These are phyloP conservation scores for Musa acuminata DNA, from an alignment of 176 grass and related monocot species.

Conservation along the genomic window DNA sequence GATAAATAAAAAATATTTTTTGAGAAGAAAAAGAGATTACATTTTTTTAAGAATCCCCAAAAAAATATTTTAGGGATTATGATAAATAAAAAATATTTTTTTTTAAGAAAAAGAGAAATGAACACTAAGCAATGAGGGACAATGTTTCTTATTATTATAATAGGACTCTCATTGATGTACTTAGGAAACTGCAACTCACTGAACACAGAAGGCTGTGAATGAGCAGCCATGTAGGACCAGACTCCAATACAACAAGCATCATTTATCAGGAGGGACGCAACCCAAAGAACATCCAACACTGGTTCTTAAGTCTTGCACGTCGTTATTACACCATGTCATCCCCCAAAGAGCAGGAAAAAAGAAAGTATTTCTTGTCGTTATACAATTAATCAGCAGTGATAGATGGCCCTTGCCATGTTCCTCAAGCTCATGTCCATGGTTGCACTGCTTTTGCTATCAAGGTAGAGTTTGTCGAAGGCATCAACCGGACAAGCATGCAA, in stretches of 20 bases:
- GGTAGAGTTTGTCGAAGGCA: too few relatives aligned
- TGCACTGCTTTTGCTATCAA: background rate
- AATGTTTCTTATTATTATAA: background rate
- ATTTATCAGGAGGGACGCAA: background rate
- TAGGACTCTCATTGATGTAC: background rate
- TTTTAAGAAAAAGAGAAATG: too few relatives aligned
- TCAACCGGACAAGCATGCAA: background rate
- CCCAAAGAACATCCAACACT: slow-evolving; percentile 20
- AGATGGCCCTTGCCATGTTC: background rate
- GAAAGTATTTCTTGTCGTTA: background rate
- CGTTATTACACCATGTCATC: background rate
- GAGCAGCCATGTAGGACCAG: background rate
- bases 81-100: too few relatives aligned
- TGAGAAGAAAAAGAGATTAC: too few relatives aligned
- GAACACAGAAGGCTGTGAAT: slow-evolving; percentile 1
- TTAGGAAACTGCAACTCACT: background rate
- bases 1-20: too few relatives aligned
- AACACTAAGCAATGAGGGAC: background rate
- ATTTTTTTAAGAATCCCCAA: too few relatives aligned
- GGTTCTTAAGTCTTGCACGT: slow-evolving; percentile 7
- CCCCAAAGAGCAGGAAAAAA: slow-evolving; percentile 13
- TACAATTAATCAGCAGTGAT: background rate
- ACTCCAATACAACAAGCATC: background rate
- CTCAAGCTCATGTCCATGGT: background rate
- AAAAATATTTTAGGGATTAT: too few relatives aligned